Evolutionary conservation across 2,329 filamentous ascomycete species (phyloP), one percentile per base, ranked within the genome.

Genomic region (Epichloe hybrida): DNA sequence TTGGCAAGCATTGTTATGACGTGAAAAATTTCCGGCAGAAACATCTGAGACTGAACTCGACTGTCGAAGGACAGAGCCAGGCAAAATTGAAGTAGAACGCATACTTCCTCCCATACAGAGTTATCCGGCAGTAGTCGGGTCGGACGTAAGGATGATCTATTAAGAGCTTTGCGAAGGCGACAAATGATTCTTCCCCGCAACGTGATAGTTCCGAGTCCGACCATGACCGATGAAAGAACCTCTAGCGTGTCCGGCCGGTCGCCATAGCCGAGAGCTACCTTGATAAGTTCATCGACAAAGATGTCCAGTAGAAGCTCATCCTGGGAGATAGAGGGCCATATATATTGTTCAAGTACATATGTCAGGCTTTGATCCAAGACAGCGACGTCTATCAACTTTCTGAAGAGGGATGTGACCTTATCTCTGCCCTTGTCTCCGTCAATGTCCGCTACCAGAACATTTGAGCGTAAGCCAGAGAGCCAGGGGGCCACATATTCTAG

Each of bases 401-500:
- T 71, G 57, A 84, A 81, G 20, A 86, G 71, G 3, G 69, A 66
- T 6, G 80, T 77, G 42, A 85, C 75, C 62, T 80, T 83, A 52
- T 86, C 82, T 55, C 75, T 74, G 5, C 75, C 80, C 59, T 83
- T 84, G 55, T 86, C 82, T 47, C 79, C 75, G 57, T 86, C 82
- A 2, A 66, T 38, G 50, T 85, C 82, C 31, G 71, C 72, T 4
- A 75, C 70, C 17, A 86, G 66, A 3, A 85, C 70, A 50, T 75
- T 74, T 2, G 74, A 78, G 46, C 81, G 75, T 36, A 86, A 64
- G 12, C 80, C 76, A 5, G 76, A 71, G 38, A 86, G 68, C 82
- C 82, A 86, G 2, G 82, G 82, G 5, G 81, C 78, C 77, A 86
- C 83, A 60, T 86, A 86, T 5, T 80, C 76, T 34, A 86, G 69